A percentile compares a stretch with the other conserved stretches of the same genome.
Evolutionary conservation across 139 green algal species (phyloP).

Genomic region (Bryopsis sp.): DNA sequence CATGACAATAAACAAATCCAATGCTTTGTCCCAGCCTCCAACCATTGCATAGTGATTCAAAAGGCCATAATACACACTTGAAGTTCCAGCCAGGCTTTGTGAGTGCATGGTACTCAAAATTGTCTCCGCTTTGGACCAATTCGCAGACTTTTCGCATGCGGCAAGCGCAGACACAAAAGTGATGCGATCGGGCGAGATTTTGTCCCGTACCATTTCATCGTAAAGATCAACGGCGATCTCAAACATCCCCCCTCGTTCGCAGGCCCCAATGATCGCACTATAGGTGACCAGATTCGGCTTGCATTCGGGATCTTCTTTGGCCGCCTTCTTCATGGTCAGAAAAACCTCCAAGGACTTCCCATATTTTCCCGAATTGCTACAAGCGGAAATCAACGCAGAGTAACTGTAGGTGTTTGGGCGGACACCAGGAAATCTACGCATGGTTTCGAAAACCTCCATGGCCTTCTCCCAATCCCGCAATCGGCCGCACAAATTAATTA

Average conservation of each 20-base stretch:
- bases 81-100: background rate
- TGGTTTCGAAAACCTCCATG: slow-evolving; percentile 38
- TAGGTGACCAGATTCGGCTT: slow-evolving; percentile 78
- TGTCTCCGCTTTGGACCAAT: slow-evolving; percentile 12
- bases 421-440: slow-evolving; percentile 33
- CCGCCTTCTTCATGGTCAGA: slow-evolving; percentile 42
- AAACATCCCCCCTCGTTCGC: slow-evolving; percentile 59
- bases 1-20: slow-evolving; percentile 18
- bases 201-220: slow-evolving; percentile 12
- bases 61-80: slow-evolving; percentile 13
- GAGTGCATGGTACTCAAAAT: slow-evolving; percentile 13
- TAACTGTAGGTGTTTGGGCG: slow-evolving; percentile 41
- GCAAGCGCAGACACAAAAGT: slow-evolving; percentile 14
- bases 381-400: slow-evolving; percentile 45
- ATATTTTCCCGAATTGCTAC: slow-evolving; percentile 47
- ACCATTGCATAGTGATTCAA: slow-evolving; percentile 5
- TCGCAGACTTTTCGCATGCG: background rate
- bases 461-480: slow-evolving; percentile 27
- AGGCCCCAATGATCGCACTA: slow-evolving; percentile 79
- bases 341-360: slow-evolving; percentile 61
- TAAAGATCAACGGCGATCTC: slow-evolving; percentile 43
- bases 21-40: background rate
- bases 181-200: slow-evolving; percentile 8
- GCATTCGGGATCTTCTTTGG: slow-evolving; percentile 25
- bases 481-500: slow-evolving; percentile 17